These are phyloP conservation scores for Hanseniaspora occidentalis DNA, from an alignment of 805 yeast species.

Conservation along the genomic window DNA sequence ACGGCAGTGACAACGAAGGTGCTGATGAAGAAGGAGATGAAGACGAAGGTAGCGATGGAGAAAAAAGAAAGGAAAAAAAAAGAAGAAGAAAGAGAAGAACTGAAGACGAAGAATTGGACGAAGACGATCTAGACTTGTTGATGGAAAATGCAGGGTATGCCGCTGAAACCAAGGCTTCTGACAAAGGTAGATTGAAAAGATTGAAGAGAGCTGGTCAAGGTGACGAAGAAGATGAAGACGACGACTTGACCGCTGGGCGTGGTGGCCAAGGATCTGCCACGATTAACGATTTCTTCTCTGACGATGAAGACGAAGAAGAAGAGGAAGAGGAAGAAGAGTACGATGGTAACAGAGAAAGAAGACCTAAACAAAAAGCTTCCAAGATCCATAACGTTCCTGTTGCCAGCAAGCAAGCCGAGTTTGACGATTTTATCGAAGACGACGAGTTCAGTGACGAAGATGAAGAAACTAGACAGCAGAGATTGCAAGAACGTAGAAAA, in stretches of 20 bases:
- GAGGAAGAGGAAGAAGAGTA: conserved; percentile 13
- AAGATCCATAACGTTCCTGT: conserved; percentile 25
- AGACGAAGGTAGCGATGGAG: not conserved
- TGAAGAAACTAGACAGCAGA: conserved; percentile 36
- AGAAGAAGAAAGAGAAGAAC: conserved; percentile 34
- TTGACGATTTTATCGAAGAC: conserved; percentile 95
- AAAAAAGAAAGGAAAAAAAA: conserved; percentile 26
- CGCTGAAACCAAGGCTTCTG: conserved; percentile 30
- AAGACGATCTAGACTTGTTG: conserved; percentile 85
- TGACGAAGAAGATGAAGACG: conserved; percentile 22
- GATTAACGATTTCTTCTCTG: conserved; percentile 29
- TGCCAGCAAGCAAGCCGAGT: conserved; percentile 50
- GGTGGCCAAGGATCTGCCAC: conserved; percentile 10
- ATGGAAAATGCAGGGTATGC: conserved; percentile 83
- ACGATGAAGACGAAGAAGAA: conserved; percentile 25
- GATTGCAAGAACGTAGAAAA: conserved; percentile 26
- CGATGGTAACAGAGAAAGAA: conserved; percentile 13
- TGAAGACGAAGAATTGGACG: conserved; percentile 65
- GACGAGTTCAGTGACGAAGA: conserved; percentile 91
- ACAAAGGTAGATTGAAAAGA: conserved; percentile 52
- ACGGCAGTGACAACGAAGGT: conserved; percentile 53
- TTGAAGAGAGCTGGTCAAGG: conserved; percentile 49
- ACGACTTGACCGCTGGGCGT: conserved; percentile 15
- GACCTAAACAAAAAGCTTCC: conserved; percentile 8
- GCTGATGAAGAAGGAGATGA: conserved; percentile 22